These are phyloP conservation scores for Tetrastigma voinierianum DNA, from an alignment of 164 flowering plant species.

Conservation along the genomic window DNA sequence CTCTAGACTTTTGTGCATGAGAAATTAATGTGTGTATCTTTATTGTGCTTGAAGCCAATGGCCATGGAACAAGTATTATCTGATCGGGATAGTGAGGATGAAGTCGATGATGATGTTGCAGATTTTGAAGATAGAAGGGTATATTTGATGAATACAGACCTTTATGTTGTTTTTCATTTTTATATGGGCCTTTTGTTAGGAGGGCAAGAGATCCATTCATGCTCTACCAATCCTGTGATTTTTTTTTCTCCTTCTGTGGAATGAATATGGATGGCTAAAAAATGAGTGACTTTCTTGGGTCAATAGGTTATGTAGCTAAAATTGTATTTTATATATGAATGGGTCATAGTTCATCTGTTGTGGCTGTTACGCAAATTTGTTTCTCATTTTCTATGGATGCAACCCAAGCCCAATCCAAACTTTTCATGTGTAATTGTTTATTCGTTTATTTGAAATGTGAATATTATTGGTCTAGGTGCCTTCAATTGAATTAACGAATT, in stretches of 20 bases:
- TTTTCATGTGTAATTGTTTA: no score
- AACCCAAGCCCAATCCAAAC: no score
- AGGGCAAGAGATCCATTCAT: not conserved
- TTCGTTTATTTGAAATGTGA: no score
- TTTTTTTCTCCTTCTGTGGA: not conserved
- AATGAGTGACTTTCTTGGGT: not conserved
- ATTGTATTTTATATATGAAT: not conserved
- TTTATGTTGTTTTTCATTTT: not conserved
- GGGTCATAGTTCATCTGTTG: not conserved
- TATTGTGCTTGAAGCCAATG: slow-evolving; percentile 71
- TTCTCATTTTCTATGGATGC: no score
- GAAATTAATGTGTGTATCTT: not conserved
- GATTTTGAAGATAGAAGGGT: slow-evolving; percentile 98
- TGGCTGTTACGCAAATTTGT: not conserved
- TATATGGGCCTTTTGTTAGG: not conserved
- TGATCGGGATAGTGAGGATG: slow-evolving; percentile 95
- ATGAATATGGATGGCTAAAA: not conserved
- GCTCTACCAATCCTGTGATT: not conserved
- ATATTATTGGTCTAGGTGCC: not conserved
- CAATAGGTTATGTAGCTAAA: not conserved
- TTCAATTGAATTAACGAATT: not conserved
- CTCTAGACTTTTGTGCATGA: not conserved
- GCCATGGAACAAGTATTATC: slow-evolving; percentile 80
- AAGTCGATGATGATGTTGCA: slow-evolving; percentile 95
- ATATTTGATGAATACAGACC: slow-evolving; percentile 15